These are phyloP conservation scores for Exophiala sp. DNA, from an alignment of 2,329 filamentous ascomycete species.

Conservation along the genomic window DNA sequence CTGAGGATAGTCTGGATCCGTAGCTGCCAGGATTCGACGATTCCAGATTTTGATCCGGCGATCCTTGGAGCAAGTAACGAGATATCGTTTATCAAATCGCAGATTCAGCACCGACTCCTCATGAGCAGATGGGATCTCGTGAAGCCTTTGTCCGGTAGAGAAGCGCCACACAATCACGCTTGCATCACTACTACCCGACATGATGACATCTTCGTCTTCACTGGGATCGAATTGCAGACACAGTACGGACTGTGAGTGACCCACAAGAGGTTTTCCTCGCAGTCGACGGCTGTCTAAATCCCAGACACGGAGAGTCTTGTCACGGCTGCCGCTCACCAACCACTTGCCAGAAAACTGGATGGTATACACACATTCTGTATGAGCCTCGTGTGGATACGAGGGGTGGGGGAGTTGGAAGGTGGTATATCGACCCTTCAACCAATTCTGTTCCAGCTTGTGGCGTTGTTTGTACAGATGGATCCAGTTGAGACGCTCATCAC, in stretches of 20 bases:
- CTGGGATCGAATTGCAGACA: conserved; percentile 92
- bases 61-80: conserved; percentile 97
- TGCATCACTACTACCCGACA: conserved; percentile 89
- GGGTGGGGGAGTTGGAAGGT: conserved; percentile 92
- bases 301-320: conserved; percentile 85
- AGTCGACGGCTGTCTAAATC: conserved; percentile 74
- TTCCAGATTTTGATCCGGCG: conserved; percentile 97
- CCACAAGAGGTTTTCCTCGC: conserved; percentile 64
- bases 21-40: conserved; percentile 56
- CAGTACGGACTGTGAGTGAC: conserved; percentile 79
- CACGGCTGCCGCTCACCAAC: conserved; percentile 87
- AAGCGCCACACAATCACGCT: conserved; percentile 89
- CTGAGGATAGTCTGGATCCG: conserved; percentile 42
- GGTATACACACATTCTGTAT: conserved; percentile 89
- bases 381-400: conserved; percentile 69
- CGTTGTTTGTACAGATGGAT: conserved; percentile 88
- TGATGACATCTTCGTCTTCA: conserved; percentile 82
- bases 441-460: conserved; percentile 78
- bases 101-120: conserved; percentile 89
- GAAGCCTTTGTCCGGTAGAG: conserved; percentile 77
- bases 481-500: conserved; percentile 67
- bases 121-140: conserved; percentile 71
- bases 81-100: conserved; percentile 80
- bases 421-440: conserved; percentile 72
- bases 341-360: conserved; percentile 82